Evolutionary conservation across 2,329 filamentous ascomycete species (phyloP).

Genomic region (Penicillium sp.): DNA sequence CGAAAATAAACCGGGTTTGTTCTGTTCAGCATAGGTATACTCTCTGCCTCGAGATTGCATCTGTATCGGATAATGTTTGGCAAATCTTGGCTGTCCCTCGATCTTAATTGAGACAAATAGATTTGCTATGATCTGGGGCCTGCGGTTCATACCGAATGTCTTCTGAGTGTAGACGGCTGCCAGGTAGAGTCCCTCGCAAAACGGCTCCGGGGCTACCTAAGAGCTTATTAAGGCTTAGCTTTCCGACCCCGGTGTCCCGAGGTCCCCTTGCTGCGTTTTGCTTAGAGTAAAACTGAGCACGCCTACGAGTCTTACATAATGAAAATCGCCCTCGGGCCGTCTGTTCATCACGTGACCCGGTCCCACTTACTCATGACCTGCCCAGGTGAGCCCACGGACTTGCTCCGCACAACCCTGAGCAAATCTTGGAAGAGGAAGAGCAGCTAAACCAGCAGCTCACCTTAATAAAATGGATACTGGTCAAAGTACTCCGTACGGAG

Average conservation of each 20-base stretch:
- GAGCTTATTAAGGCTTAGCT: not conserved
- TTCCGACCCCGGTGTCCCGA: not conserved
- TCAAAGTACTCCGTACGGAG: not conserved
- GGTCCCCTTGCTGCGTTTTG: not conserved
- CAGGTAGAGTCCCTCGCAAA: not conserved
- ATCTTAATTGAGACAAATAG: not conserved
- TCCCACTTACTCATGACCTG: not conserved
- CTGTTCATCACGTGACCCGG: not conserved
- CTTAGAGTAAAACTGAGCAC: not conserved
- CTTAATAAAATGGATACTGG: not conserved
- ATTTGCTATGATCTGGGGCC: not conserved
- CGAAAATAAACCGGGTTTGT: not conserved
- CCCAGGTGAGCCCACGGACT: not conserved
- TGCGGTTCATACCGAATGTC: not conserved
- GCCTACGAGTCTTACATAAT: not conserved
- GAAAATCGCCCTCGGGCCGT: not conserved
- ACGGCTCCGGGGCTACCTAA: not conserved
- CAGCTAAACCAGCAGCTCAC: not conserved
- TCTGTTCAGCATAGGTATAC: not conserved
- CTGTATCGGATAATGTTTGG: not conserved
- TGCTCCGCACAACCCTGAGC: not conserved
- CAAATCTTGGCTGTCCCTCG: not conserved
- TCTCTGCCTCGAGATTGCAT: not conserved
- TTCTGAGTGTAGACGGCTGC: not conserved
- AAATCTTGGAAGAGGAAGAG: not conserved